Conservation (phyloP, 2,329 filamentous ascomycete genomes). For the Colletotrichum plurivorum region DNA sequence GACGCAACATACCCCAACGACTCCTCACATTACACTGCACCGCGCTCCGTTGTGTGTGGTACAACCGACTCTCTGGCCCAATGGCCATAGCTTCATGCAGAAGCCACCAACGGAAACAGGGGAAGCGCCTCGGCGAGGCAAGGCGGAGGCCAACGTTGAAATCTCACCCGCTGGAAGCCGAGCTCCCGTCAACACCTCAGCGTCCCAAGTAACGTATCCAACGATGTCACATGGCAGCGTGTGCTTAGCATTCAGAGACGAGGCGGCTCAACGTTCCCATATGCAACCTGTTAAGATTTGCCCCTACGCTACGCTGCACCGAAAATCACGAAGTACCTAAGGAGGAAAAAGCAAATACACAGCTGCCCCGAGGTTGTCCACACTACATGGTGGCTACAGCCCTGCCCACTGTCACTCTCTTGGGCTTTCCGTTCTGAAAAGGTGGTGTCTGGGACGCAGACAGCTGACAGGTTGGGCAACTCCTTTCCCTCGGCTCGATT, state of each 20-base stretch:
- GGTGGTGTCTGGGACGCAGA: not conserved
- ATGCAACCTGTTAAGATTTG: slow-evolving; percentile 1
- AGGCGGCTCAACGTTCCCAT: not conserved
- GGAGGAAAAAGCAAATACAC: not conserved
- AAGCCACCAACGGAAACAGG: slow-evolving; percentile 7
- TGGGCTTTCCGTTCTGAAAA: not conserved
- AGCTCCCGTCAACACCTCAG: not conserved
- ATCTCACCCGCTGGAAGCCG: slow-evolving; percentile 26
- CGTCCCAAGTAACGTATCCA: not conserved
- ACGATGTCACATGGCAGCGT: slow-evolving; percentile 4
- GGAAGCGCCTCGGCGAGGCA: slow-evolving; percentile 10
- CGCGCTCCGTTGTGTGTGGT: slow-evolving; percentile 1
- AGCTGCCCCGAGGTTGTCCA: not conserved
- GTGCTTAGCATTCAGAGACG: not conserved
- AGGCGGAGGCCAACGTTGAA: not conserved
- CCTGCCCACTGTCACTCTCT: slow-evolving; percentile 9
- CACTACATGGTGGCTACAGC: slow-evolving; percentile 1
- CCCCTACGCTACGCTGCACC: slow-evolving; percentile 18
- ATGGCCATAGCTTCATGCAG: slow-evolving; percentile 37
- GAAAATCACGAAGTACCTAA: slow-evolving; percentile 23
- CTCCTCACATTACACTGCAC: slow-evolving; percentile 18
- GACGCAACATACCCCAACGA: not conserved
- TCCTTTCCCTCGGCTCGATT: not conserved
- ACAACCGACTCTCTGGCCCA: slow-evolving; percentile 10
- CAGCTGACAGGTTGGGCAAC: not conserved